phyloP scores from a whole-genome alignment of 257 asterid species.

The Phtheirospermum japonicum region DNA sequence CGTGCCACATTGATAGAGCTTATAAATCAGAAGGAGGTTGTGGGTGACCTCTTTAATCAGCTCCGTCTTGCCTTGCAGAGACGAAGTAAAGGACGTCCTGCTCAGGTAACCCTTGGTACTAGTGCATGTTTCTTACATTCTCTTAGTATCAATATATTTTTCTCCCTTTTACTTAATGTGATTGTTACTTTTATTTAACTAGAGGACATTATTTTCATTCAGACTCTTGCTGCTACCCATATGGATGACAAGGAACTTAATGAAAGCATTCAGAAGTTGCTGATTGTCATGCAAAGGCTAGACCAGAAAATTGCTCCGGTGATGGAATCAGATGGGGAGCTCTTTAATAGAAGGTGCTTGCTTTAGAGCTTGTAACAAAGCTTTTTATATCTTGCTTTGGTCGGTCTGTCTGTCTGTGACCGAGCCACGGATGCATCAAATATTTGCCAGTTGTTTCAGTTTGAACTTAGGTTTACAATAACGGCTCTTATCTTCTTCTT shows the following conservation, averaged over 20 bases:
- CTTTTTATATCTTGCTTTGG: background rate
- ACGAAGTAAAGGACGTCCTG: constrained; percentile 74
- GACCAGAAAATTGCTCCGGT: constrained; percentile 76
- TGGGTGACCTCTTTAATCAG: constrained; percentile 92
- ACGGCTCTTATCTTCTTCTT: constrained; percentile 18
- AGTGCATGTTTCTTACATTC: no score
- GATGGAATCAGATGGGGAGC: constrained; percentile 85
- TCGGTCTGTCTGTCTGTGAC: background rate
- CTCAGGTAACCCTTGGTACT: no score
- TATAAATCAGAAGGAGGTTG: constrained; percentile 80
- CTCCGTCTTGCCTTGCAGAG: constrained; percentile 89
- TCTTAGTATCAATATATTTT: background rate
- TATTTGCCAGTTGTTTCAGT: no score
- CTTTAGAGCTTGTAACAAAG: background rate
- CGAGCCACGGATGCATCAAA: background rate
- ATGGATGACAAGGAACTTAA: constrained; percentile 75
- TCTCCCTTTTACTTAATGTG: background rate
- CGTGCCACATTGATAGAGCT: constrained; percentile 75
- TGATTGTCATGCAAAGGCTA: constrained; percentile 77
- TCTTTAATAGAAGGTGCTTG: constrained; percentile 58
- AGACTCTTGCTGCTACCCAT: constrained; percentile 86
- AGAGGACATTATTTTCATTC: constrained; percentile 24
- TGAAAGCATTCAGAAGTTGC: constrained; percentile 88
- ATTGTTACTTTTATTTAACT: background rate
- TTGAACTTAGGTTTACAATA: background rate